Base-by-base conservation (phyloP, 1,284 basidiomycete species). In the Apiotrichum gamsii region DNA sequence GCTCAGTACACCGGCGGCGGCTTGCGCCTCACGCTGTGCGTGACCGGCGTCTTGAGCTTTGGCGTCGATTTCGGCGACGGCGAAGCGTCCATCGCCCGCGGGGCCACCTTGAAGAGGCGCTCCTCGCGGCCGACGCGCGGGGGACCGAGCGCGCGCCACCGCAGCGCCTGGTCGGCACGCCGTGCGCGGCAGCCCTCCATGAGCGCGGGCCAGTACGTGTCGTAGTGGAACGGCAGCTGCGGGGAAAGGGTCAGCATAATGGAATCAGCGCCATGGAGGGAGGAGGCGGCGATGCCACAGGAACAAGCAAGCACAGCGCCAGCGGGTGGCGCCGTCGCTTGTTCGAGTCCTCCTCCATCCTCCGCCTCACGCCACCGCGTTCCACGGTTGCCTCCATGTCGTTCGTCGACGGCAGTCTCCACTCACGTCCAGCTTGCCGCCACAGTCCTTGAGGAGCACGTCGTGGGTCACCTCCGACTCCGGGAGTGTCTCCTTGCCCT, bases 381-480 rank as follows among this genome's bases (percentile, higher is more conserved):
- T n/a, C n/a, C n/a, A n/a, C n/a, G n/a, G n/a, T n/a, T n/a, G n/a
- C n/a, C n/a, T n/a, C n/a, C n/a, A n/a, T n/a, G n/a, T n/a, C n/a
- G n/a, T n/a, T n/a, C n/a, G n/a, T n/a, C n/a, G n/a, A n/a, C n/a
- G n/a, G n/a, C n/a, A n/a, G n/a, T n/a, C n/a, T n/a, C 8, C 5
- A 61, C 64, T 59, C 48, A 60, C 64, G 19, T 62, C 59, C 16
- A 67, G 32, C 10, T 51, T 48, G 0, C 66, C 66, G 2, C 66
- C 66, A 19, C 60, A 60, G 32, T 67, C 66, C 29, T 50, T 51
- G 32, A 67, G 28, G 18, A 69, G 47, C 25, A 45, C 35, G 11
- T 44, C 47, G n/a, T 41, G 28, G 8, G 48, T 46, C 11, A 65
- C 49, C 8, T 55, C 54, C 1, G 58, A 60, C 1, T 54, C 51